Percentiles rank a stretch among this genome's conserved stretches.
These are phyloP conservation scores for Ilyonectria mors-panacis DNA, from an alignment of 2,329 filamentous ascomycete genomes.

Conservation along the genomic window DNA sequence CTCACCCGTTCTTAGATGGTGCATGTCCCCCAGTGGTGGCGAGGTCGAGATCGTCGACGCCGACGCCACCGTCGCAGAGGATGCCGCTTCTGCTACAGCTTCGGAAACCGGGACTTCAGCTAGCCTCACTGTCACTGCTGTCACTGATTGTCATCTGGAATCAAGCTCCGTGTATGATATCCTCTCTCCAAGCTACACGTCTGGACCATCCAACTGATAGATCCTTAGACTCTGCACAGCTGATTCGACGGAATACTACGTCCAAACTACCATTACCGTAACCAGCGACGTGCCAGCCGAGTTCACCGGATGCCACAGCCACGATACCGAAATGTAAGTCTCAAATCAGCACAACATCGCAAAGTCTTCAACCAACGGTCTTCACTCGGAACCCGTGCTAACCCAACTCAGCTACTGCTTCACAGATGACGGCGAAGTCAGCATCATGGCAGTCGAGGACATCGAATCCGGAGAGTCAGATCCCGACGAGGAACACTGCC, in stretches of 20 bases:
- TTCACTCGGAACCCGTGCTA: no score
- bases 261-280: constrained; percentile 65
- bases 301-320: constrained; percentile 76
- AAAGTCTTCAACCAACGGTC: fast-evolving
- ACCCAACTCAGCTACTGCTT: constrained; percentile 40
- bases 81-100: constrained; percentile 34
- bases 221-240: constrained; percentile 59
- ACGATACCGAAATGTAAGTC: constrained; percentile 70
- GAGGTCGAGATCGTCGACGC: constrained; percentile 43
- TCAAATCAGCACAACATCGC: no score
- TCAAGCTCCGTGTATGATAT: constrained; percentile 54
- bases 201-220: background rate
- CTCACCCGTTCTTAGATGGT: constrained; percentile 36
- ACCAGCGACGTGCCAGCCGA: constrained; percentile 70
- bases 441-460: constrained; percentile 33
- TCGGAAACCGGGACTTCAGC: constrained; percentile 22
- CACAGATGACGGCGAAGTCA: constrained; percentile 38
- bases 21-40: constrained; percentile 44
- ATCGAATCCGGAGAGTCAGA: constrained; percentile 36
- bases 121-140: constrained; percentile 55
- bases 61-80: constrained; percentile 24
- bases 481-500: constrained; percentile 65
- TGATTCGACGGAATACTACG: constrained; percentile 58
- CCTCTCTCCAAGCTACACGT: fast-evolving
- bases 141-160: constrained; percentile 59